phyloP scores from a whole-genome alignment of 768 basidiomycete species.

The Phlebiopsis gigantea region DNA sequence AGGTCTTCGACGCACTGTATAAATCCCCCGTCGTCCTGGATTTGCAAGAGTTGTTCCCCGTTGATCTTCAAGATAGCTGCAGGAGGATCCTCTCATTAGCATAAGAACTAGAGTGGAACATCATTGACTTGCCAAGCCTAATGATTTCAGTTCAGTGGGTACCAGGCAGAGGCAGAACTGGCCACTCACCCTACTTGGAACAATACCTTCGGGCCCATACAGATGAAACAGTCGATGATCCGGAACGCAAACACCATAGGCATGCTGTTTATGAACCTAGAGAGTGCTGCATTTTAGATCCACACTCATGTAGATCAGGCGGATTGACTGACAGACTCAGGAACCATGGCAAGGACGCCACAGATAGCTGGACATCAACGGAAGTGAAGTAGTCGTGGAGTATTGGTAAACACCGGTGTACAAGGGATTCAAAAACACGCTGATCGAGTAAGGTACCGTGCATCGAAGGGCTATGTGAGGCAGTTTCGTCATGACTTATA shows the following conservation, averaged over 20 bases:
- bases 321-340: slow-evolving; percentile 73
- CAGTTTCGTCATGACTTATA: not conserved
- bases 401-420: slow-evolving; percentile 83
- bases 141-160: not conserved
- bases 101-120: slow-evolving; percentile 3
- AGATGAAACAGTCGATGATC: slow-evolving; percentile 96
- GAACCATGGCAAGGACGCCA: slow-evolving; percentile 98
- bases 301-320: not conserved
- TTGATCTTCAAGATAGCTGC: slow-evolving; percentile 96
- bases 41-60: slow-evolving; percentile 83
- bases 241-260: slow-evolving; percentile 98
- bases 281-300: not conserved
- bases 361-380: slow-evolving; percentile 94
- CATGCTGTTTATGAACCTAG: slow-evolving; percentile 87
- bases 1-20: slow-evolving; percentile 58
- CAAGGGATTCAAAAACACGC: slow-evolving; percentile 93
- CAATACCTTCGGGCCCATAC: slow-evolving; percentile 97
- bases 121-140: slow-evolving; percentile 48
- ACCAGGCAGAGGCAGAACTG: not conserved
- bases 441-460: slow-evolving; percentile 98
- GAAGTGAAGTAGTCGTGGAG: slow-evolving; percentile 88
- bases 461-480: slow-evolving; percentile 77
- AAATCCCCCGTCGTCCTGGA: slow-evolving; percentile 96
- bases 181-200: slow-evolving; percentile 94
- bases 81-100: not conserved